Evolutionary conservation across 306 rosid species (phyloP).

Genomic region (Boehmeria nivea): DNA sequence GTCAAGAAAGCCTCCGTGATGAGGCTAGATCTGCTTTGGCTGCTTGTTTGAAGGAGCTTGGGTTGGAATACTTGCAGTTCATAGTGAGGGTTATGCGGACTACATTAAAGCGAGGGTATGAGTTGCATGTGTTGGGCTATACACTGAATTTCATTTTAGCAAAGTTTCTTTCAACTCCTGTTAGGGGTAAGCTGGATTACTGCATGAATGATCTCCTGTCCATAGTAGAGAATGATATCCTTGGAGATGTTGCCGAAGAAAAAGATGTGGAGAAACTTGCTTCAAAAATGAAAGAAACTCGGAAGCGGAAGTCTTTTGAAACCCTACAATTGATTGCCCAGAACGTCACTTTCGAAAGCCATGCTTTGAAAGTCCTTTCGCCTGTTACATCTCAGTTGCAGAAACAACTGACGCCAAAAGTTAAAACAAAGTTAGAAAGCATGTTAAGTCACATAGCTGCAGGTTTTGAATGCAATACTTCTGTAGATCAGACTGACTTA

Average conservation of each 20-base stretch:
- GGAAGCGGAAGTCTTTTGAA: constrained; percentile 65
- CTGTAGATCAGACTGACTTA: constrained; percentile 69
- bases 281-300: constrained; percentile 93
- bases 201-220: constrained; percentile 79
- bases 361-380: constrained; percentile 58
- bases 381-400: constrained; percentile 63
- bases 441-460: constrained; percentile 71
- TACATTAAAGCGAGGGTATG: constrained; percentile 79
- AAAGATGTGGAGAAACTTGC: constrained; percentile 94
- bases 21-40: constrained; percentile 90
- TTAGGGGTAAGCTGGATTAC: constrained; percentile 68
- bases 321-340: constrained; percentile 76
- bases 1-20: constrained; percentile 77
- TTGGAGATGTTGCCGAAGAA: constrained; percentile 86
- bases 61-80: constrained; percentile 78
- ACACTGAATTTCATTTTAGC: constrained; percentile 70
- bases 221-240: constrained; percentile 70
- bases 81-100: constrained; percentile 62
- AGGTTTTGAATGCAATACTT: constrained; percentile 79
- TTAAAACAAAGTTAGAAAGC: constrained; percentile 66
- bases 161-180: constrained; percentile 53
- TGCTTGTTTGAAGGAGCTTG: constrained; percentile 87
- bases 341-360: constrained; percentile 62
- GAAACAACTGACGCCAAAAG: constrained; percentile 57
- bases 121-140: constrained; percentile 90